A percentile compares a stretch with the other conserved stretches of the same genome.
These are phyloP conservation scores for Colletotrichum karsti DNA, from an alignment of 2,329 filamentous ascomycete genomes.

Conservation along the genomic window DNA sequence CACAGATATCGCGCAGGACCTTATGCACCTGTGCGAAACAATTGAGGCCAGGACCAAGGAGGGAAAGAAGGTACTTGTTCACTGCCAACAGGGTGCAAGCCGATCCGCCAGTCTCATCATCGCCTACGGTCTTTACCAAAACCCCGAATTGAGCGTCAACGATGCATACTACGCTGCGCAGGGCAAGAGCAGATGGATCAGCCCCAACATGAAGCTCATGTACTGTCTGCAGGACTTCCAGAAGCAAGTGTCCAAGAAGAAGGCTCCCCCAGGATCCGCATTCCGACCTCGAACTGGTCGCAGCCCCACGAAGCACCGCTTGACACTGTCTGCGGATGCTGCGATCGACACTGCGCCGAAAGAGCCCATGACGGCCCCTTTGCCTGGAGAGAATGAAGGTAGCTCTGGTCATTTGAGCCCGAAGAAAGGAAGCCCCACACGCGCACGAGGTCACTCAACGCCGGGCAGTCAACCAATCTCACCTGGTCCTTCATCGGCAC, in stretches of 20 bases:
- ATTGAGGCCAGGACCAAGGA: slow-evolving; percentile 78
- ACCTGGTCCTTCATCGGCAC: slow-evolving; percentile 73
- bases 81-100: slow-evolving; percentile 88
- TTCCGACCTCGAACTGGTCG: slow-evolving; percentile 59
- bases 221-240: slow-evolving; percentile 88
- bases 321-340: slow-evolving; percentile 65
- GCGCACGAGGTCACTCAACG: slow-evolving; percentile 62
- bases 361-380: slow-evolving; percentile 65
- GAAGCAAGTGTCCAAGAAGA: slow-evolving; percentile 66
- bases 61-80: slow-evolving; percentile 81
- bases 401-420: slow-evolving; percentile 48
- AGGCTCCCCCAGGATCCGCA: slow-evolving; percentile 51
- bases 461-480: slow-evolving; percentile 60
- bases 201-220: slow-evolving; percentile 91
- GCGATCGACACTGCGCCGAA: slow-evolving; percentile 60
- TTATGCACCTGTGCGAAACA: slow-evolving; percentile 77
- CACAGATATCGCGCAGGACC: slow-evolving; percentile 82
- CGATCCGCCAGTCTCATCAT: slow-evolving; percentile 88
- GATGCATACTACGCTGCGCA: slow-evolving; percentile 86
- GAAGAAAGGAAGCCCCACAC: slow-evolving; percentile 50
- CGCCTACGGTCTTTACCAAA: slow-evolving; percentile 83
- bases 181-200: slow-evolving; percentile 85
- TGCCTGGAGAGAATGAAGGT: slow-evolving; percentile 63
- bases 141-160: slow-evolving; percentile 79
- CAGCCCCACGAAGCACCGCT: slow-evolving; percentile 67